Evolutionary conservation across 345 rosid species (phyloP).

Genomic region (Murraya paniculata): DNA sequence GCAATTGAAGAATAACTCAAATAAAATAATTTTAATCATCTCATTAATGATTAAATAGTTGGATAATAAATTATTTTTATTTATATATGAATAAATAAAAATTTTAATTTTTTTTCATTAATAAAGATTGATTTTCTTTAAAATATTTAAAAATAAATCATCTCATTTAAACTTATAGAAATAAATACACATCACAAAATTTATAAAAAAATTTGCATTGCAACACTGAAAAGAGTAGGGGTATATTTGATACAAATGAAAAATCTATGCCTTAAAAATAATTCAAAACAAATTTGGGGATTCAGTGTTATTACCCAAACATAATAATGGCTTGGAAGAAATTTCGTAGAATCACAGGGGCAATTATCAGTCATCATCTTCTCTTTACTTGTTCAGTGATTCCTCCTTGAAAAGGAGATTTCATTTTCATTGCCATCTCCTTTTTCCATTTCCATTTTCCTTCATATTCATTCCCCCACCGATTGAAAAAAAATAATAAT

Average conservation of each 20-base stretch:
- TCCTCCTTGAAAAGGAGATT: background rate
- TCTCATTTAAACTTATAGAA: too few species aligned
- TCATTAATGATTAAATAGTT: too few species aligned
- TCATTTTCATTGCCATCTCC: background rate
- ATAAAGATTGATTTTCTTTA: too few species aligned
- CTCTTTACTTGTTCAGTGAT: background rate
- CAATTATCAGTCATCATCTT: background rate
- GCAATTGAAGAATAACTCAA: too few species aligned
- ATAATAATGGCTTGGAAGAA: background rate
- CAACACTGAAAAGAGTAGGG: background rate
- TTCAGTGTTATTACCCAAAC: background rate
- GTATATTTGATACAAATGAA: background rate
- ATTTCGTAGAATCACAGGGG: constrained; percentile 22
- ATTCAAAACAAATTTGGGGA: background rate
- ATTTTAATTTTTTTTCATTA: too few species aligned
- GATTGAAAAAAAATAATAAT: background rate
- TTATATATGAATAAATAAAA: too few species aligned
- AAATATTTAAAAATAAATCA: too few species aligned
- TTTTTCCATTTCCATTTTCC: background rate
- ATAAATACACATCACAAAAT: too few species aligned
- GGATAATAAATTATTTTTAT: too few species aligned
- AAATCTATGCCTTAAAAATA: background rate
- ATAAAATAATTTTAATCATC: too few species aligned
- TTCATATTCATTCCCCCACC: background rate
- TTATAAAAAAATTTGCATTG: background rate